phyloP scores from a whole-genome alignment of 176 grass and related monocot species.

The Oryza officinalis region DNA sequence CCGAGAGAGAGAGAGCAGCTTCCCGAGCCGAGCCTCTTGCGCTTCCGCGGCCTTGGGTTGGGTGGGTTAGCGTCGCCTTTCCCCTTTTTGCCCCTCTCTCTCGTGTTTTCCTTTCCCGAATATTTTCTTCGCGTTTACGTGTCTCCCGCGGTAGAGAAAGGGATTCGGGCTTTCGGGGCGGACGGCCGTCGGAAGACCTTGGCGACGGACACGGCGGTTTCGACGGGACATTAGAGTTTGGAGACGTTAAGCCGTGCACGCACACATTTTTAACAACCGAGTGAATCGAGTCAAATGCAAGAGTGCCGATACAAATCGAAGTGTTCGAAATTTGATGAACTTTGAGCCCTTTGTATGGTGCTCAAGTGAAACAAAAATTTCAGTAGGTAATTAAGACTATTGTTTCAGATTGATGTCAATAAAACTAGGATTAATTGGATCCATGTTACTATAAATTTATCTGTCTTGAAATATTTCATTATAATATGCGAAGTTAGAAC shows the following conservation, averaged over 20 bases:
- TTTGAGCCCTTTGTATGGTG: too few relatives aligned
- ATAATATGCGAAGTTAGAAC: too few relatives aligned
- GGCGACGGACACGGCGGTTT: not conserved
- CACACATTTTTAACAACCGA: not conserved
- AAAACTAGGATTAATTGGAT: too few relatives aligned
- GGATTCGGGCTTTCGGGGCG: not conserved
- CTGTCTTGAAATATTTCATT: too few relatives aligned
- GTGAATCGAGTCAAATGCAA: not conserved
- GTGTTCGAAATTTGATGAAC: too few relatives aligned
- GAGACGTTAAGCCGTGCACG: not conserved
- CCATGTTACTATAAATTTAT: too few relatives aligned
- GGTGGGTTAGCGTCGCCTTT: constrained; percentile 37
- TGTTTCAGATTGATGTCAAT: too few relatives aligned
- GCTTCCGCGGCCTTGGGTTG: constrained; percentile 14
- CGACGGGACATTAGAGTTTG: not conserved
- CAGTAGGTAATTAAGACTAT: too few relatives aligned
- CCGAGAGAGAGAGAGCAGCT: constrained; percentile 26
- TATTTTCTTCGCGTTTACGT: not conserved
- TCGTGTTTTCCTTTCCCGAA: not conserved
- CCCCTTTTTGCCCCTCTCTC: not conserved
- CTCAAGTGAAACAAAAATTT: too few relatives aligned
- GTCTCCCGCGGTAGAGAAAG: not conserved
- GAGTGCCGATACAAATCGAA: too few relatives aligned
- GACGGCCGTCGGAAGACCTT: not conserved
- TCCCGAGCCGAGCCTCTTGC: not conserved